Percentiles rank a stretch among this genome's conserved stretches.
Evolutionary conservation across 495 filamentous ascomycete species (phyloP).

Genomic region (Lepraria neglecta): DNA sequence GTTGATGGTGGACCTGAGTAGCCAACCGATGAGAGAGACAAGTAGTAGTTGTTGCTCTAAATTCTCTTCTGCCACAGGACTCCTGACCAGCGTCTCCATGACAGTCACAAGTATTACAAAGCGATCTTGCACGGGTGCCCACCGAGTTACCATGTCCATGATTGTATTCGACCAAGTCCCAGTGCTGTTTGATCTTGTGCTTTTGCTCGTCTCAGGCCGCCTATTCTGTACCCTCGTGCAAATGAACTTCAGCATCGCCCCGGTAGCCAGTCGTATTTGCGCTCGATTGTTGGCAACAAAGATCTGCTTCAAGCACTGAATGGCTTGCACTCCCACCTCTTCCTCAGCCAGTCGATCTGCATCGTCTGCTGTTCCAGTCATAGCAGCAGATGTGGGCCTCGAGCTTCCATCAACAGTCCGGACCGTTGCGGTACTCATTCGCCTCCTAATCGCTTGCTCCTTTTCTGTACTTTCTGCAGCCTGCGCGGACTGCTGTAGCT

Average conservation of each 20-base stretch:
- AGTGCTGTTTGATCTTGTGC: conserved; percentile 33
- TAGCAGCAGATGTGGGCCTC: conserved; percentile 60
- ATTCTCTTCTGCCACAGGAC: conserved; percentile 57
- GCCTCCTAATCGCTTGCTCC: conserved; percentile 51
- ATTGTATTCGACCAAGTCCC: conserved; percentile 73
- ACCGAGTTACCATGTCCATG: conserved; percentile 67
- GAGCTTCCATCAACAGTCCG: conserved; percentile 59
- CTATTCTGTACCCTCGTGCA: conserved; percentile 45
- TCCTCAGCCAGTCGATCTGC: conserved; percentile 81
- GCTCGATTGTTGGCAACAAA: conserved; percentile 67
- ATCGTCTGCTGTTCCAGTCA: conserved; percentile 69
- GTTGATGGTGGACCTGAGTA: conserved; percentile 82
- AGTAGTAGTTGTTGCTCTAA: conserved; percentile 65
- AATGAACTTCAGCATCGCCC: conserved; percentile 65
- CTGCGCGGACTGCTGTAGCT: conserved; percentile 54
- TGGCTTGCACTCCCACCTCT: conserved; percentile 73
- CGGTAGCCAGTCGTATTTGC: conserved; percentile 69
- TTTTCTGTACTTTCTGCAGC: conserved; percentile 59
- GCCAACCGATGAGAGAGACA: conserved; percentile 64
- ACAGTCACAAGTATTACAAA: conserved; percentile 77
- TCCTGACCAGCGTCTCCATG: conserved; percentile 64
- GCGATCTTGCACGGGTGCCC: conserved; percentile 87
- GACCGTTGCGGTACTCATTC: conserved; percentile 74
- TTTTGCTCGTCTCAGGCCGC: conserved; percentile 28
- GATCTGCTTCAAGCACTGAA: conserved; percentile 74